Percentiles rank a stretch among this genome's conserved stretches.
Conservation (phyloP, 2,329 filamentous ascomycete species). For the Clonostachys rosea region DNA sequence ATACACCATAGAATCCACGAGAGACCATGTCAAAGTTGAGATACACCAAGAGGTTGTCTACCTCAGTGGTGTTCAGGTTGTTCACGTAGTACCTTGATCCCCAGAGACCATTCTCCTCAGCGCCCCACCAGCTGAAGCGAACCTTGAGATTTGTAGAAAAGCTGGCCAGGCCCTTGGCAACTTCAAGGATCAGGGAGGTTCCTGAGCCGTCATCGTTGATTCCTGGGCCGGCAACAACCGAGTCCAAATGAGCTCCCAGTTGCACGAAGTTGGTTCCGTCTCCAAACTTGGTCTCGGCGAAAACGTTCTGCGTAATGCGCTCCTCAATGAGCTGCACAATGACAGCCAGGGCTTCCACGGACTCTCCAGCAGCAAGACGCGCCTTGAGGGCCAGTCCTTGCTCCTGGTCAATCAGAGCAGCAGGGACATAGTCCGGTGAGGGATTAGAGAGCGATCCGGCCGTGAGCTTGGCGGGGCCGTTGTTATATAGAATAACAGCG, state of each 20-base stretch:
- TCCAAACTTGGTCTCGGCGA: conserved; percentile 36
- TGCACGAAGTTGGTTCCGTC: conserved; percentile 33
- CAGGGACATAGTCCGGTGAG: conserved; percentile 17
- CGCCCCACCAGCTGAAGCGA: conserved; percentile 38
- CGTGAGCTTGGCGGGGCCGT: conserved; percentile 17
- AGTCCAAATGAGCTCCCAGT: conserved; percentile 36
- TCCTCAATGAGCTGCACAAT: conserved; percentile 26
- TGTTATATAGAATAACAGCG: conserved; percentile 23
- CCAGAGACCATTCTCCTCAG: conserved; percentile 34
- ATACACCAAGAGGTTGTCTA: conserved; percentile 26
- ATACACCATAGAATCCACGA: conserved; percentile 25
- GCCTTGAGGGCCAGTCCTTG: conserved; percentile 16
- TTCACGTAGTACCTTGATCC: conserved; percentile 28
- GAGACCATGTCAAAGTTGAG: conserved; percentile 36
- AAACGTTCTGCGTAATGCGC: conserved; percentile 34
- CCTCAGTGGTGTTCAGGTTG: conserved; percentile 20
- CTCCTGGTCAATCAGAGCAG: conserved; percentile 20
- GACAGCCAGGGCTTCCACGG: conserved; percentile 25
- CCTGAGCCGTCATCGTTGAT: conserved; percentile 42
- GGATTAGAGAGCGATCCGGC: conserved; percentile 17
- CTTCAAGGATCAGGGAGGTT: conserved; percentile 29
- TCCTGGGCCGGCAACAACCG: conserved; percentile 34
- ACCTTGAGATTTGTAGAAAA: conserved; percentile 27
- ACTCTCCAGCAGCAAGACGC: conserved; percentile 22
- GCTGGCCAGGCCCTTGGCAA: conserved; percentile 29